Percentiles rank a stretch among this genome's conserved stretches.
phyloP scores from a whole-genome alignment of 352 stramenopile genomes.

The Aphanomyces cochlioides region DNA sequence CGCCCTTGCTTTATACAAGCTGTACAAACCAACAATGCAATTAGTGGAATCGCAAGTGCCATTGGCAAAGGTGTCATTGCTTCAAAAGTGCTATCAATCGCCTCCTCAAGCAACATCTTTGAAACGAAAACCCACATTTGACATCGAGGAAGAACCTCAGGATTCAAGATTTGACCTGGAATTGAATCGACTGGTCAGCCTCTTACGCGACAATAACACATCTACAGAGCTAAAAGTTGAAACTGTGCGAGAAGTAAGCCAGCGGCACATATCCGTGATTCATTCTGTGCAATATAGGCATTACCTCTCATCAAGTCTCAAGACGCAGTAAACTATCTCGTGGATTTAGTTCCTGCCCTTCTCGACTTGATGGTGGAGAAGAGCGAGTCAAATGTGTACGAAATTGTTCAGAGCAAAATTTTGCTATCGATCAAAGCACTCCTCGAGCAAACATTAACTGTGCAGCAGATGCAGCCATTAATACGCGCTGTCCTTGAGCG shows the following conservation, averaged over 20 bases:
- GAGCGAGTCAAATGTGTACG: not conserved
- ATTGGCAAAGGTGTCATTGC: not conserved
- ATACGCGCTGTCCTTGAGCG: not conserved
- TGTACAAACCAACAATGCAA: not conserved
- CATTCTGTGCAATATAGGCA: no score
- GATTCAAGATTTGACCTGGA: not conserved
- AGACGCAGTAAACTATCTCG: not conserved
- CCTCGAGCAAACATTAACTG: not conserved
- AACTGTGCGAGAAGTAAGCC: no score
- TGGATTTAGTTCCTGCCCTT: not conserved
- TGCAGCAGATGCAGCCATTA: no score
- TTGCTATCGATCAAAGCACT: not conserved
- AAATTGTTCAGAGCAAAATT: not conserved
- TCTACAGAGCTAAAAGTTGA: constrained; percentile 4
- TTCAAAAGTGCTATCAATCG: constrained; percentile 2
- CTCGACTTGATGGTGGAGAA: constrained; percentile 3
- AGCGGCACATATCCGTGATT: no score
- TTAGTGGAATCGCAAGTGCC: constrained; percentile 1
- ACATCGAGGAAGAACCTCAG: not conserved
- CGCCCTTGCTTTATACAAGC: not conserved
- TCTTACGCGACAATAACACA: not conserved
- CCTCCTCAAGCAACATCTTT: not conserved
- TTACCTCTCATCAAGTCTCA: not conserved
- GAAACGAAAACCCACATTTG: constrained; percentile 8
- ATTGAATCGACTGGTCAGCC: not conserved